A percentile compares a stretch with the other conserved stretches of the same genome.
These are phyloP conservation scores for Paecilomyces variotii DNA, from an alignment of 2,329 filamentous ascomycete species.

Conservation along the genomic window DNA sequence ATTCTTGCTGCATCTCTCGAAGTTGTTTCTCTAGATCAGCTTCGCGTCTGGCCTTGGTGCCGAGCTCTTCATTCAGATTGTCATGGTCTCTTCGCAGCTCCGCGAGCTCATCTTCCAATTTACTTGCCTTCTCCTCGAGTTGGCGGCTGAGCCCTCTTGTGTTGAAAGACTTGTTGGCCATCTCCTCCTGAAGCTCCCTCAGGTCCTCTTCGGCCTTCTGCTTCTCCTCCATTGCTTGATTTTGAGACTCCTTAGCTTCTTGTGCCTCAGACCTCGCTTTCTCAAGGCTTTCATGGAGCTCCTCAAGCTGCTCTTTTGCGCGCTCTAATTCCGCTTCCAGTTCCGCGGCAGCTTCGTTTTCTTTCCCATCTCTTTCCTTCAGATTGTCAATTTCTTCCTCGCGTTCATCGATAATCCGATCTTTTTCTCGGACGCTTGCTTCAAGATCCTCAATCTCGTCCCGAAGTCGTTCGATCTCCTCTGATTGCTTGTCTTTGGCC, in stretches of 20 bases:
- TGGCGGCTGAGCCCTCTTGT: conserved; percentile 68
- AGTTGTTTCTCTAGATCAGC: conserved; percentile 46
- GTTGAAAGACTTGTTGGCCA: conserved; percentile 69
- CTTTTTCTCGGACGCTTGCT: conserved; percentile 66
- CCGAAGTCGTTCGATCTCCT: conserved; percentile 58
- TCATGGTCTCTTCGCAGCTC: conserved; percentile 40
- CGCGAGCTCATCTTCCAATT: conserved; percentile 60
- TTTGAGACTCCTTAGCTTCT: conserved; percentile 37
- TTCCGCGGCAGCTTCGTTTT: conserved; percentile 36
- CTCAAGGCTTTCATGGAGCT: conserved; percentile 36
- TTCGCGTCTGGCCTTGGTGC: conserved; percentile 35
- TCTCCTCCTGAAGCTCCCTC: conserved; percentile 61
- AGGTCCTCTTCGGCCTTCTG: conserved; percentile 47
- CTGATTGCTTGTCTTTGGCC: conserved; percentile 47
- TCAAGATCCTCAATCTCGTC: conserved; percentile 71
- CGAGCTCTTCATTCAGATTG: conserved; percentile 35
- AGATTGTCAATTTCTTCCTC: conserved; percentile 67
- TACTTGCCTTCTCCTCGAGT: conserved; percentile 61
- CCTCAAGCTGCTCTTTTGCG: conserved; percentile 36
- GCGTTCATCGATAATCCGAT: conserved; percentile 62
- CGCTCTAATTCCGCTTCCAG: conserved; percentile 43
- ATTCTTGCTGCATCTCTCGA: conserved; percentile 29
- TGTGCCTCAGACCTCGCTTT: conserved; percentile 27
- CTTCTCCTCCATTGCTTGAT: conserved; percentile 46
- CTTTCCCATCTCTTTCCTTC: conserved; percentile 41